Evolutionary conservation across 1,284 basidiomycete genomes (phyloP).

Genomic region (Boletellus sp.): DNA sequence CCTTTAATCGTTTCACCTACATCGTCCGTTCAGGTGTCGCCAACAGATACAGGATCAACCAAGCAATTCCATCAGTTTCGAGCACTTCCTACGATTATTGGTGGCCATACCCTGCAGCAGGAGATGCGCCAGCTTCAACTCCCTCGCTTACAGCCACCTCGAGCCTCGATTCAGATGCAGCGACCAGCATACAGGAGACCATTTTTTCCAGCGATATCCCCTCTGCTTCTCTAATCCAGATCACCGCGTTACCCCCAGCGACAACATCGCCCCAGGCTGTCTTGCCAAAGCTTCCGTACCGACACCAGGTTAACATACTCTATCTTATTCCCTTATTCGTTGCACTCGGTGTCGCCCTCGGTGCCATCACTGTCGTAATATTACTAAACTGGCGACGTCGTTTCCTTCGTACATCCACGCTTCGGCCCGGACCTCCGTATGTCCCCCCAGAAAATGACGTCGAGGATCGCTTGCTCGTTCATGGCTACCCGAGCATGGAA

Average conservation of each 20-base stretch:
- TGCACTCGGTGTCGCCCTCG: conserved; percentile 35
- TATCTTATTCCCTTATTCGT: conserved; percentile 42
- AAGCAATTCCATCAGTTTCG: conserved; percentile 10
- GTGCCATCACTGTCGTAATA: conserved; percentile 26
- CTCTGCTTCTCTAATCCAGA: conserved; percentile 21
- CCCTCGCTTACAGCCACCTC: neutral
- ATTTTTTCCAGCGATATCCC: conserved; percentile 1
- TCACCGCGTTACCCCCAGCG: conserved; percentile 42
- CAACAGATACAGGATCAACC: conserved; percentile 15
- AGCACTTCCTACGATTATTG: conserved; percentile 3
- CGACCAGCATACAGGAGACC: neutral
- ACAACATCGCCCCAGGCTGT: conserved; percentile 20
- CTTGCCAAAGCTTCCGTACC: conserved; percentile 22
- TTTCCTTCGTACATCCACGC: conserved; percentile 12
- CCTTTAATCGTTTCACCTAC: conserved; percentile 4
- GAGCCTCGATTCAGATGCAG: neutral
- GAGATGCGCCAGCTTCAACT: conserved; percentile 5
- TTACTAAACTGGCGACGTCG: conserved; percentile 21
- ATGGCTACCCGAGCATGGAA: conserved; percentile 23
- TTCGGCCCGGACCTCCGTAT: conserved; percentile 41
- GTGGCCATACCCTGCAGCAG: conserved; percentile 1
- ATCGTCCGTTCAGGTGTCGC: conserved; percentile 8
- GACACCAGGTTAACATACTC: conserved; percentile 30
- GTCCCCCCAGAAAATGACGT: conserved; percentile 22
- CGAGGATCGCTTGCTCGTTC: conserved; percentile 15